phyloP scores from a whole-genome alignment of 1,139 yeast genomes.

The Nakaseomyces glabratus region DNA sequence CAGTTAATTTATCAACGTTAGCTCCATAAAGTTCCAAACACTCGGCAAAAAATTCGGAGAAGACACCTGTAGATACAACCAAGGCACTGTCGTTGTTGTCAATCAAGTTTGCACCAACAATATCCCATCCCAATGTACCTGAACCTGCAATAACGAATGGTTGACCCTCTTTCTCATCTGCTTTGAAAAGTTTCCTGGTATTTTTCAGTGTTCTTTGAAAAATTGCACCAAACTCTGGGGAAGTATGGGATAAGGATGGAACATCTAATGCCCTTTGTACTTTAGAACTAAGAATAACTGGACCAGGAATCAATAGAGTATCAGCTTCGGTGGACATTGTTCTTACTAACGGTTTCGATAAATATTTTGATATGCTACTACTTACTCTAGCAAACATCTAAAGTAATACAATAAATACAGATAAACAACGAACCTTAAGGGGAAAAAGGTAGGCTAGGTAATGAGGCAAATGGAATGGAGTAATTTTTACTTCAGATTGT shows the following conservation, averaged over 20 bases:
- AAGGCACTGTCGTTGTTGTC: slow-evolving; percentile 49
- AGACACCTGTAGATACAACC: slow-evolving; percentile 87
- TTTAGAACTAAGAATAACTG: slow-evolving; percentile 76
- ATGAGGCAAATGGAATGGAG: too few species aligned
- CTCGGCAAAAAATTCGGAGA: slow-evolving; percentile 80
- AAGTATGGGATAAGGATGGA: slow-evolving; percentile 82
- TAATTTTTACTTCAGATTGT: too few species aligned
- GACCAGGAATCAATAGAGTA: slow-evolving; percentile 78
- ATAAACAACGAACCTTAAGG: too few species aligned
- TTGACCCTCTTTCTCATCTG: slow-evolving; percentile 45
- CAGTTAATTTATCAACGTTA: slow-evolving; percentile 51
- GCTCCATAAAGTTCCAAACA: slow-evolving; percentile 67
- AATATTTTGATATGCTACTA: background rate
- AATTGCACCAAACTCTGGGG: slow-evolving; percentile 73
- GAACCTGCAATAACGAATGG: slow-evolving; percentile 81
- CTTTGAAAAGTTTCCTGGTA: slow-evolving; percentile 66
- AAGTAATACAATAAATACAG: too few species aligned
- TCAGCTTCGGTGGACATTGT: slow-evolving; percentile 12
- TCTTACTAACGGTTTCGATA: slow-evolving; percentile 1
- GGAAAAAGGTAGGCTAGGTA: too few species aligned
- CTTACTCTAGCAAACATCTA: background rate
- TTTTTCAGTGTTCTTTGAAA: slow-evolving; percentile 62
- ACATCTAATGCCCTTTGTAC: slow-evolving; percentile 78
- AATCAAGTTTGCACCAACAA: slow-evolving; percentile 70
- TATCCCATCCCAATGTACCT: slow-evolving; percentile 94